Evolutionary conservation across 1,284 basidiomycete species (phyloP).

Genomic region (Amylostereum areolatum): DNA sequence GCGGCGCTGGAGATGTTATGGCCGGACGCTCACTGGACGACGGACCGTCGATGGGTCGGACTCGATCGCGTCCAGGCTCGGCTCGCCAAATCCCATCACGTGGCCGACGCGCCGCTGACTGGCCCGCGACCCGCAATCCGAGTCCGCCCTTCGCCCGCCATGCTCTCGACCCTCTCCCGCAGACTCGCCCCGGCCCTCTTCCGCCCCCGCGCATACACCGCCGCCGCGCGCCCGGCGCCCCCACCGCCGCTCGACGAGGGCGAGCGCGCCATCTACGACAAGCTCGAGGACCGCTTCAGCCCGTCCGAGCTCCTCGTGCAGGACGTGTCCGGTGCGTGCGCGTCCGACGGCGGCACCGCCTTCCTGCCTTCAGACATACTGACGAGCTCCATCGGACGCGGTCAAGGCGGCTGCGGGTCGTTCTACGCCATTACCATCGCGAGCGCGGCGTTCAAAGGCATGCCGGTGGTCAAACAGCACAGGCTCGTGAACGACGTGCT

Average conservation of each 20-base stretch:
- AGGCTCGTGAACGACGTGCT: conserved; percentile 83
- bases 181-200: conserved; percentile 16
- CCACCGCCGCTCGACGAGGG: conserved; percentile 40
- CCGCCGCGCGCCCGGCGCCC: conserved; percentile 8
- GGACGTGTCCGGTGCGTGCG: conserved; percentile 79
- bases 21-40: too few species aligned
- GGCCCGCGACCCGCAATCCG: background rate
- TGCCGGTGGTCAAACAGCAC: conserved; percentile 92
- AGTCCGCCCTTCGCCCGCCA: too few species aligned
- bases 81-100: too few species aligned
- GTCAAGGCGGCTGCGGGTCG: conserved; percentile 85
- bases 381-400: background rate
- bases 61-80: too few species aligned
- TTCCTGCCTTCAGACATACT: background rate
- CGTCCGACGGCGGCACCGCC: too few species aligned
- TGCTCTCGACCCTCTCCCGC: conserved; percentile 23
- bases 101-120: background rate
- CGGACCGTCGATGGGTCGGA: too few species aligned
- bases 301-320: conserved; percentile 78
- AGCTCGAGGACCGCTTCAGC: conserved; percentile 68
- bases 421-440: conserved; percentile 94
- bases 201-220: conserved; percentile 4
- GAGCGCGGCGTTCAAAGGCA: conserved; percentile 79
- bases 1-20: too few species aligned
- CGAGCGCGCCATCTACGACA: conserved; percentile 65